Evolutionary conservation across 495 filamentous ascomycete species (phyloP), one percentile per base, ranked within the genome.

Genomic region (Trichocladium uniseriatum): DNA sequence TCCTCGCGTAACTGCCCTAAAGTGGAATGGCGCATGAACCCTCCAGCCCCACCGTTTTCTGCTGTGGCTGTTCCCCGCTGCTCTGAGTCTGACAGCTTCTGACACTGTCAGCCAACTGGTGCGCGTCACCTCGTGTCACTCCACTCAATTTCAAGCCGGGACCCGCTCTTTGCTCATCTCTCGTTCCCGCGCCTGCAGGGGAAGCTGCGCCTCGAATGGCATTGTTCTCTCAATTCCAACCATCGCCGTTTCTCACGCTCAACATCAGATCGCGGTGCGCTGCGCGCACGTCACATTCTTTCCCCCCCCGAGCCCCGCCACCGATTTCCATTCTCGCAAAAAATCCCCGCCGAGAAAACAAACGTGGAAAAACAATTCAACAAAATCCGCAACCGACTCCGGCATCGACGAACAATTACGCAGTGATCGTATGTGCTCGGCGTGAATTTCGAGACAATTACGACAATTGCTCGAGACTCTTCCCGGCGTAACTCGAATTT

Each of bases 1-100:
- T 45, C 52, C 46, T 60, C 53, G 62, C 59, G 42, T 62, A 61
- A 52, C 11, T 60, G 51, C 44, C 62, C 55, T 39, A 55, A 59
- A 55, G 43, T 48, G 57, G 52, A 51, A 48, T 50, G 47, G 45
- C 38, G 49, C 19, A 5, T 21, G 7, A 35, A 19, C n/a, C 38
- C 40, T 45, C 14, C 19, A 36, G 43, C 52, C 47, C 48, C 42
- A 24, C 44, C 29, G 21, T 15, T 16, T 15, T 7, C 27, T 14
- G 10, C 21, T 53, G 48, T 51, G 49, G 49, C 49, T 51, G 46
- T 15, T 16, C 0, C 4, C 0, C 4, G 13, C 0, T 34, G 49
- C 8, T 8, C 24, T 4, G 24, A 27, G 3, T 38, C 10, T 45
- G 51, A 29, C 55, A 41, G 51, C 19, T 28, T 9, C 22, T 34